Evolutionary conservation across 2,329 filamentous ascomycete species (phyloP).

Genomic region (Leptosphaerulina australis): DNA sequence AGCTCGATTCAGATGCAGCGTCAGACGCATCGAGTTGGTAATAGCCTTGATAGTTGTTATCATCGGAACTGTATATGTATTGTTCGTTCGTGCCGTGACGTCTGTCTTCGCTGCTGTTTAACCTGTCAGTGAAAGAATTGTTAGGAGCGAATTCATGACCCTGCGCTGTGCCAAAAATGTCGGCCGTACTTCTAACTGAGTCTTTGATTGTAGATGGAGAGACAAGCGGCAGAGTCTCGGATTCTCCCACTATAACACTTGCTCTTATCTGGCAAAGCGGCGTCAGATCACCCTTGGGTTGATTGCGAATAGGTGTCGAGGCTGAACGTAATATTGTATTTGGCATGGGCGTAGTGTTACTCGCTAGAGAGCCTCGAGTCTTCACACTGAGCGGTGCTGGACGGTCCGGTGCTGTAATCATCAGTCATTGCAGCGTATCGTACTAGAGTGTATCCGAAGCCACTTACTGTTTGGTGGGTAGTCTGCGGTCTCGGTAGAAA

Average conservation of each 20-base stretch:
- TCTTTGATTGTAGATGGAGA: not conserved
- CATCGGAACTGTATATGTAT: not conserved
- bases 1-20: constrained; percentile 9
- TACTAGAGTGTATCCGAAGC: too few species aligned
- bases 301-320: constrained; percentile 16
- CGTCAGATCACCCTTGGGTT: not conserved
- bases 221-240: not conserved
- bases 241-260: not conserved
- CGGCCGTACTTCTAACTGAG: not conserved
- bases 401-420: constrained; percentile 32
- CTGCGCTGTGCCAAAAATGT: constrained; percentile 3
- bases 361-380: constrained; percentile 16
- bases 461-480: constrained; percentile 16
- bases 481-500: not conserved
- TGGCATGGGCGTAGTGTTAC: constrained; percentile 1
- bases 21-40: constrained; percentile 16
- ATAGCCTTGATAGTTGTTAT: not conserved
- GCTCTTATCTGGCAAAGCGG: not conserved
- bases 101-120: not conserved
- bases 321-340: constrained; percentile 13
- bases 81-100: not conserved
- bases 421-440: not conserved
- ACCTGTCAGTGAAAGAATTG: not conserved
- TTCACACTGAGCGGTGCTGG: constrained; percentile 33
- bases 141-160: too few species aligned